A percentile compares a stretch with the other conserved stretches of the same genome.
These are phyloP conservation scores for Fusarium brevicatenulatum DNA, from an alignment of 2,329 filamentous ascomycete genomes.

Conservation along the genomic window DNA sequence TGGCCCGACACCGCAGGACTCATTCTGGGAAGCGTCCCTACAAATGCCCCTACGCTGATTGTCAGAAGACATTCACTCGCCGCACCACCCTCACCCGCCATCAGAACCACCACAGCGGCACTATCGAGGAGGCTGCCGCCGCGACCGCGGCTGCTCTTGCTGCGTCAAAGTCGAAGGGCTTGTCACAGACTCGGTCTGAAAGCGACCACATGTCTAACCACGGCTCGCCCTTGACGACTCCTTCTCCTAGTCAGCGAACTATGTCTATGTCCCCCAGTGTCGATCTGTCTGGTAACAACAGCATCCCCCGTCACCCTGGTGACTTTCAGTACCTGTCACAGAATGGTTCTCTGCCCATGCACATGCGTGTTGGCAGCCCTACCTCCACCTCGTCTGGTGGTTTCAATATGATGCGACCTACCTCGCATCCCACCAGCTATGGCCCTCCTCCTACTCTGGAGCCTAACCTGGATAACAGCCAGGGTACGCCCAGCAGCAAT, in stretches of 20 bases:
- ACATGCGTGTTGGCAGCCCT: slow-evolving; percentile 80
- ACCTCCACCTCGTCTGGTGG: slow-evolving; percentile 73
- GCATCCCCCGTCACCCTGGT: slow-evolving; percentile 69
- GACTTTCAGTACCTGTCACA: slow-evolving; percentile 80
- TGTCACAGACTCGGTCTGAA: slow-evolving; percentile 69
- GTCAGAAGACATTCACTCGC: slow-evolving; percentile 97
- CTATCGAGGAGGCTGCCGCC: slow-evolving; percentile 90
- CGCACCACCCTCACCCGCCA: slow-evolving; percentile 95
- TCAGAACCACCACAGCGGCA: slow-evolving; percentile 95
- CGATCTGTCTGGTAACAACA: slow-evolving; percentile 74
- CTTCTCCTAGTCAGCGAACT: slow-evolving; percentile 82
- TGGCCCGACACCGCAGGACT: slow-evolving; percentile 92
- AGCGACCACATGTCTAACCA: slow-evolving; percentile 77
- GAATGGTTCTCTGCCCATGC: slow-evolving; percentile 81
- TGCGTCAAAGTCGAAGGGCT: slow-evolving; percentile 55
- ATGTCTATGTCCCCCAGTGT: slow-evolving; percentile 83
- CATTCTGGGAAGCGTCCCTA: slow-evolving; percentile 96
- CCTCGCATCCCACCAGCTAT: slow-evolving; percentile 86
- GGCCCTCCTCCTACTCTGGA: slow-evolving; percentile 88
- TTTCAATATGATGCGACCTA: slow-evolving; percentile 70
- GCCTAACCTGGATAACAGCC: slow-evolving; percentile 82
- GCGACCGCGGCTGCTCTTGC: slow-evolving; percentile 89
- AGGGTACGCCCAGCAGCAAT: slow-evolving; percentile 73
- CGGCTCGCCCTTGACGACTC: slow-evolving; percentile 80
- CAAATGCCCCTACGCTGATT: slow-evolving; percentile 96